Base-by-base conservation (phyloP, 2,329 filamentous ascomycete genomes). In the Pestalotiopsis sp. region DNA sequence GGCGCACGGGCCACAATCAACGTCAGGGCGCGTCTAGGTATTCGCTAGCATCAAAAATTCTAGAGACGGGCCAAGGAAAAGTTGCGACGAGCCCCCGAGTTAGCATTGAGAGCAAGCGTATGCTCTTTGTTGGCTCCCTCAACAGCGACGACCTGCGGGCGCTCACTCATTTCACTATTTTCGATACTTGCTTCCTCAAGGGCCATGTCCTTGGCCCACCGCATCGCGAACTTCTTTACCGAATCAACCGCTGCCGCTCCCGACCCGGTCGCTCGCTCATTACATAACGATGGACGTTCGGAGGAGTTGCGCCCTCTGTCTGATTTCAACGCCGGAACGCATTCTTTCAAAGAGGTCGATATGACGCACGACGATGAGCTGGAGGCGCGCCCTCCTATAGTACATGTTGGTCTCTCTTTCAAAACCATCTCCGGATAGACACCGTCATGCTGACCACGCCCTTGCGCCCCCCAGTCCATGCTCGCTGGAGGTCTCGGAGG, bases 401-500 rank as follows among this genome's bases (percentile, higher is more conserved):
- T 90, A 73, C 87, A 92, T 82, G 90, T 92, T 80, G 79, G 88
- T 81, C 67, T 64, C 62, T 49, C 66, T 36, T 55, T 49, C 66
- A 61, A 57, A 39, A 57, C 11, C 38, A 64, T 69, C 71, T 60
- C 72, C 75, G 66, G 31, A 57, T 67, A 72, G 45, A 67, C 61
- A 60, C 67, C 57, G 66, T 59, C 69, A 72, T 76, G 69, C 74
- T 64, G 66, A 55, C 25, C 65, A 59, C 71, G 67, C 71, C 17
- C 69, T 69, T 36, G 7, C 31, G 31, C 7, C 31, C 27, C 31
- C 70, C 75, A 97, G 94, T 91, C 93, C 79, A 99, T 98, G 95
- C 86, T 99, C 76, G 96, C 96, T 41, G 96, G 96, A 77, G 96
- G 95, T 69, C 85, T 97, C 66, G 96, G 97, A 77, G 96, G 96